A percentile compares a stretch with the other conserved stretches of the same genome.
phyloP scores from a whole-genome alignment of 768 basidiomycete species.

The Gelatoporia subvermispora region DNA sequence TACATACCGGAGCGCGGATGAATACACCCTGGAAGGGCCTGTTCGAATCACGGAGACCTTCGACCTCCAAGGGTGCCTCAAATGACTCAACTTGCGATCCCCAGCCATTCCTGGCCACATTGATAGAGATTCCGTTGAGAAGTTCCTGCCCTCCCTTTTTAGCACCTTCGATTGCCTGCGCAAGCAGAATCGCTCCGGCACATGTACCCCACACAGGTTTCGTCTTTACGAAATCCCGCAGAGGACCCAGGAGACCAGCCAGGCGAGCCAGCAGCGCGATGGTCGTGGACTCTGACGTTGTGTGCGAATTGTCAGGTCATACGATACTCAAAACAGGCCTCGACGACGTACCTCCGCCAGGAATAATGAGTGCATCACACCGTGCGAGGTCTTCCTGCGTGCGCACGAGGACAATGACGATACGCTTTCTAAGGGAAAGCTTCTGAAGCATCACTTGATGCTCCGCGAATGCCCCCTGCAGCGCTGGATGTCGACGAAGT shows the following conservation, averaged over 20 bases:
- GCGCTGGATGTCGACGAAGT: constrained; percentile 41
- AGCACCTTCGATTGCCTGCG: constrained; percentile 65
- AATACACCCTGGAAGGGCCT: constrained; percentile 78
- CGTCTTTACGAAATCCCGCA: constrained; percentile 61
- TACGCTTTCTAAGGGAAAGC: constrained; percentile 39
- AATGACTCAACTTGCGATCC: constrained; percentile 95
- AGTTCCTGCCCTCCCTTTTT: constrained; percentile 89
- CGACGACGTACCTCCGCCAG: constrained; percentile 68
- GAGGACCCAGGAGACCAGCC: constrained; percentile 74
- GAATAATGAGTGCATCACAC: constrained; percentile 88
- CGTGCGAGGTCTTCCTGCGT: constrained; percentile 65
- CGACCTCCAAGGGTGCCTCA: constrained; percentile 68
- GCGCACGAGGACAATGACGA: constrained; percentile 58
- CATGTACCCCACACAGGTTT: constrained; percentile 95
- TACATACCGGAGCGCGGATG: constrained; percentile 84
- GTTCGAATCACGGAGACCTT: constrained; percentile 53
- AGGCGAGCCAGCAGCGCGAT: constrained; percentile 75
- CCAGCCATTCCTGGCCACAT: constrained; percentile 86
- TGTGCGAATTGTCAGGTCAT: background rate
- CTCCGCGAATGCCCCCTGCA: constrained; percentile 92
- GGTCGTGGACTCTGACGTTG: constrained; percentile 75
- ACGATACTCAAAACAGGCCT: background rate
- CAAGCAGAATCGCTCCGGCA: constrained; percentile 88
- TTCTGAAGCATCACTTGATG: constrained; percentile 70
- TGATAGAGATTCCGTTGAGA: constrained; percentile 73